Conservation (phyloP, 768 basidiomycete genomes). For the Cytidiella melzeri region DNA sequence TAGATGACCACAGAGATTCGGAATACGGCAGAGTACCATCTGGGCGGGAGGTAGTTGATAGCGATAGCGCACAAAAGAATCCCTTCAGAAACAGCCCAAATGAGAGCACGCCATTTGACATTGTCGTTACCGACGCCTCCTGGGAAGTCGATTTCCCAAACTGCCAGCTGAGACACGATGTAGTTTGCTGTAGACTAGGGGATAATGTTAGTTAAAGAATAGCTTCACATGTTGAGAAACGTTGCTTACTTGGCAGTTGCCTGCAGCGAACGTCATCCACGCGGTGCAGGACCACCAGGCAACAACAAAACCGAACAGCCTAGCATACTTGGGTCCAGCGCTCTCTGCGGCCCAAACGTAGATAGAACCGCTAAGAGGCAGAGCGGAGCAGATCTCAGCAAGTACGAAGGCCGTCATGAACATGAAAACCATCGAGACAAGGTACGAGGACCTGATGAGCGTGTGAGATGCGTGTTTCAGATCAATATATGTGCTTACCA, state of each 20-base stretch:
- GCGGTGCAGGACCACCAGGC: slow-evolving; percentile 94
- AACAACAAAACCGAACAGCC: slow-evolving; percentile 84
- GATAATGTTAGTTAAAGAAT: not conserved
- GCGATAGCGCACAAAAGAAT: slow-evolving; percentile 65
- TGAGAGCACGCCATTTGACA: slow-evolving; percentile 79
- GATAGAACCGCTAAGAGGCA: slow-evolving; percentile 85
- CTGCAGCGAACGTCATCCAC: slow-evolving; percentile 93
- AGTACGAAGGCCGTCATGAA: slow-evolving; percentile 80
- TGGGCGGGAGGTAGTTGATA: slow-evolving; percentile 82
- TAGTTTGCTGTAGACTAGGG: slow-evolving; percentile 81
- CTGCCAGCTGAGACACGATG: slow-evolving; percentile 74
- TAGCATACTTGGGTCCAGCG: slow-evolving; percentile 79
- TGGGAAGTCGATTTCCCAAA: slow-evolving; percentile 79
- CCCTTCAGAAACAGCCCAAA: slow-evolving; percentile 78
- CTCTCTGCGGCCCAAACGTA: slow-evolving; percentile 95
- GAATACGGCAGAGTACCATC: slow-evolving; percentile 70
- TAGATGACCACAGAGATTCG: slow-evolving; percentile 67
- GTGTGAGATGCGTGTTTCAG: not conserved
- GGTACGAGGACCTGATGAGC: slow-evolving; percentile 66
- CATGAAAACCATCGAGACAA: slow-evolving; percentile 83
- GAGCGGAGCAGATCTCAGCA: slow-evolving; percentile 86
- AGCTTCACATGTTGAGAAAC: not conserved
- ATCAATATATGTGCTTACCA: slow-evolving; percentile 59
- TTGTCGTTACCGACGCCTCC: slow-evolving; percentile 68
- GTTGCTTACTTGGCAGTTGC: slow-evolving; percentile 70